Base-by-base conservation (phyloP, 176 grass and related monocot genomes). In the Triticum dicoccoides region DNA sequence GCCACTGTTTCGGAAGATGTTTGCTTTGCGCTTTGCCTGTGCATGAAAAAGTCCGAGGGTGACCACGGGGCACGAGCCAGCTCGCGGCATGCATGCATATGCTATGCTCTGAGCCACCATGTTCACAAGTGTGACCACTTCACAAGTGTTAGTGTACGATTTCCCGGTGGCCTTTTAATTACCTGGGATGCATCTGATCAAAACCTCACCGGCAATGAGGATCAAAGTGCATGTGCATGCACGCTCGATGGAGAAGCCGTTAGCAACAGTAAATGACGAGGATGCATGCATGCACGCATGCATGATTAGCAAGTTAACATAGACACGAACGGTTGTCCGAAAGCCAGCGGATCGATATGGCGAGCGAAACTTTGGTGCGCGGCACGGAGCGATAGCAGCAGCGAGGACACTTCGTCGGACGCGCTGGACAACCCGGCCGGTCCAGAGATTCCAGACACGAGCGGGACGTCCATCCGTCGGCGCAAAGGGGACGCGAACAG, bases 371-470 rank as follows among this genome's bases (percentile, higher is more conserved):
- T 77, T 78, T 77, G 3, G 49, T 52, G 49, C 5, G 66, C 47
- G n/a, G 3, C 18, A 62, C 59, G 21, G 59, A 62, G 59, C 1
- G 59, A 10, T n/a, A 25, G 21, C 59, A 18, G 20, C 29, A 11
- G 42, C 10, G 42, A 82, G 29, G 29, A 69, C 42, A 29, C 29
- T 44, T 45, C 65, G 51, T 63, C 62, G 71, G 69, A 64, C 21
- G 61, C 62, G 76, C n/a, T 30, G 65, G 38, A 38, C 29, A 29
- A n/a, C 14, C 87, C 11, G 38, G 69, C 6, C 9, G 63, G 61
- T 3, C 18, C 23, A 65, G 73, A 78, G 73, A 79, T 78, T 87
- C 89, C 41, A 64, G 79, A 35, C 73, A 86, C 41, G 65, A 39
- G 29, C 5, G 61, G 27, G 59, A 20, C 21, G 8, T 80, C 2